Evolutionary conservation across 129 eudicot genomes (phyloP), one percentile per base, ranked within the genome.

Genomic region (Deinandra increscens): DNA sequence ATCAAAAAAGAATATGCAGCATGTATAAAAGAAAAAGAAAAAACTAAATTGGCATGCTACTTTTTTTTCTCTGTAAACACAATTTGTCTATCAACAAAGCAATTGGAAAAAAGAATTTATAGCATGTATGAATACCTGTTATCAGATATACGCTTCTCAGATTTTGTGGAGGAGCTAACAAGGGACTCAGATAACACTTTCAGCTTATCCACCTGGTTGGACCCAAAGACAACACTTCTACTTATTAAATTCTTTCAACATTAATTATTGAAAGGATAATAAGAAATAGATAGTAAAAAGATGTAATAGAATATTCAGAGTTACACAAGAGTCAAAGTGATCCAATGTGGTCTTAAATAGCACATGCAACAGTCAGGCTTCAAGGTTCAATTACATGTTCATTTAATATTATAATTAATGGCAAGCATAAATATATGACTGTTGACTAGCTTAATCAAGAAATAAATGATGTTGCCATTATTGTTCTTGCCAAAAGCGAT

Each of bases 81-180:
- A 38, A 20, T 74, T 11, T 38, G 20, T 53, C 37, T 31, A 33
- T 29, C 72, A 74, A 74, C 34, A 42, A 18, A 66, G 70, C 68
- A 14, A 13, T 46, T 38, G 49, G 41, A 8, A 71, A 39, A 70
- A 70, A 54, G 10, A 49, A 17, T 8, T 4, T 9, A 51, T 44
- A 14, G 14, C 38, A 56, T 45, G 11, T 14, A 44, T 34, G 8
- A 15, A 36, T 81, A 94, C 99, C 90, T 85, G 82, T 88, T 71
- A 66, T 94, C 99, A 67, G 88, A 85, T 56, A 94, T 89, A 71
- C 97, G 92, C 80, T 94, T 94, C 84, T 89, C 95, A 69, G 97
- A 67, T 84, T 87, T 94, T 36, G 76, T 18, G 48, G 83, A 58
- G 73, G 99, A 94, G 80, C 84, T 89, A 54, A 81, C 86, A 70